Evolutionary conservation across 1,139 yeast species (phyloP).

Genomic region (Yamadazyma dushanensis): DNA sequence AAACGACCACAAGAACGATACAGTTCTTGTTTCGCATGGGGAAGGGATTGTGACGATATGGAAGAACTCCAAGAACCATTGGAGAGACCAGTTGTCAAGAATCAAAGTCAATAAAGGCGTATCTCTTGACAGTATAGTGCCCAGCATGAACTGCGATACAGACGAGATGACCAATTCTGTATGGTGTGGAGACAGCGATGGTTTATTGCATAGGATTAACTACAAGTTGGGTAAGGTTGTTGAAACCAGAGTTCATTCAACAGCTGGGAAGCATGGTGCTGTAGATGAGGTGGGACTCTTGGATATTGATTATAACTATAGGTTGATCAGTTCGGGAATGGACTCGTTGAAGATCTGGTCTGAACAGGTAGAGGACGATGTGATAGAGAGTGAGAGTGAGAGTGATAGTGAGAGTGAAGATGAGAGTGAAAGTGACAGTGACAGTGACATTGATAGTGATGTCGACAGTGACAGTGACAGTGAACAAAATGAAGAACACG

Average conservation of each 20-base stretch:
- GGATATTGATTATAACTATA: slow-evolving; percentile 78
- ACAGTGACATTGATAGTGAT: slow-evolving; percentile 12
- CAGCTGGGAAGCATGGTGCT: slow-evolving; percentile 36
- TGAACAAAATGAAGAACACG: slow-evolving; percentile 17
- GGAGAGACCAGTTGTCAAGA: slow-evolving; percentile 80
- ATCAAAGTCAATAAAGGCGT: slow-evolving; percentile 69
- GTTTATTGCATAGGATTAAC: slow-evolving; percentile 69
- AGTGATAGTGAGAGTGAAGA: slow-evolving; percentile 16
- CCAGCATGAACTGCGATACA: slow-evolving; percentile 72
- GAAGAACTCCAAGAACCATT: slow-evolving; percentile 67
- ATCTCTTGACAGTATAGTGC: slow-evolving; percentile 74
- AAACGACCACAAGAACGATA: slow-evolving; percentile 55
- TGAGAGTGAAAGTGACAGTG: slow-evolving; percentile 16
- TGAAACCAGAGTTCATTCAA: slow-evolving; percentile 67
- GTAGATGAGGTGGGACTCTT: slow-evolving; percentile 66
- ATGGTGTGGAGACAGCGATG: slow-evolving; percentile 88
- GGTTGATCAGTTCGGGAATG: slow-evolving; percentile 82
- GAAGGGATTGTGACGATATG: slow-evolving; percentile 93
- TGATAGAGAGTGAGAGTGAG: slow-evolving; percentile 13
- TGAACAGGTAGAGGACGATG: slow-evolving; percentile 27
- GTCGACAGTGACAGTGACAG: slow-evolving; percentile 5
- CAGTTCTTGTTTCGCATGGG: slow-evolving; percentile 76
- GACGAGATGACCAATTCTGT: slow-evolving; percentile 52
- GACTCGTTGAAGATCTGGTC: slow-evolving; percentile 77
- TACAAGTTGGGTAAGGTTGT: slow-evolving; percentile 62